Evolutionary conservation across 805 yeast species (phyloP), one percentile per base, ranked within the genome.

Genomic region (Candida hungchunana): DNA sequence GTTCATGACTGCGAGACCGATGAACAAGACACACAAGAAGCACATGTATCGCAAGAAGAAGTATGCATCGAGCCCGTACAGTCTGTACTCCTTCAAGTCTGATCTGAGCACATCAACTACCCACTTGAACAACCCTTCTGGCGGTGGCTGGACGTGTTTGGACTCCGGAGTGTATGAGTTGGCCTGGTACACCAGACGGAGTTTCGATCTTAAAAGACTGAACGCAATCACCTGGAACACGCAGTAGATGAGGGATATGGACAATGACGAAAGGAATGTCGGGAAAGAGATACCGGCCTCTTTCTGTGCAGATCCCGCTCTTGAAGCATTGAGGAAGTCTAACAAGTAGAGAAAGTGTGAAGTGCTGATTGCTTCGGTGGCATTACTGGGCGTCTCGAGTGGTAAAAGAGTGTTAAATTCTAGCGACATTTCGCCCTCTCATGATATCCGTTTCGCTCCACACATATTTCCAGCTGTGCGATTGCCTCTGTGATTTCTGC

Each of bases 11-110:
- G 85, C 79, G 16, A 81, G 55, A 0, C 69, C 66, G 2, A 62
- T 47, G 49, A 80, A 81, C 30, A 80, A 64, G 2, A 70, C 42
- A 21, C 75, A 50, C 9, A 82, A 50, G 5, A 79, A 59, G 32
- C 63, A 56, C 30, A 86, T 50, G 47, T 72, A 85, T 32, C 95
- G 57, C 3, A 85, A 48, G 44, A 84, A 80, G 50, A 81, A 79
- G 53, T 81, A 85, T 0, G 88, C 77, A 55, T 87, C 96, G 7
- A 84, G 53, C 0, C 95, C 94, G 42, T 71, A 59, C 6, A 63
- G 56, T 18, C 67, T 51, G 47, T 75, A 79, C 19, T 63, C 59
- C 7, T 64, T 62, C 5, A 74, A 60, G 1, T 67, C 65, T 15
- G 58, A 52, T 7, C 51, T 42, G 19, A 74, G 36, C 0, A 72